phyloP scores from a whole-genome alignment of 495 filamentous ascomycete species.

The Penicillium riverlandense region DNA sequence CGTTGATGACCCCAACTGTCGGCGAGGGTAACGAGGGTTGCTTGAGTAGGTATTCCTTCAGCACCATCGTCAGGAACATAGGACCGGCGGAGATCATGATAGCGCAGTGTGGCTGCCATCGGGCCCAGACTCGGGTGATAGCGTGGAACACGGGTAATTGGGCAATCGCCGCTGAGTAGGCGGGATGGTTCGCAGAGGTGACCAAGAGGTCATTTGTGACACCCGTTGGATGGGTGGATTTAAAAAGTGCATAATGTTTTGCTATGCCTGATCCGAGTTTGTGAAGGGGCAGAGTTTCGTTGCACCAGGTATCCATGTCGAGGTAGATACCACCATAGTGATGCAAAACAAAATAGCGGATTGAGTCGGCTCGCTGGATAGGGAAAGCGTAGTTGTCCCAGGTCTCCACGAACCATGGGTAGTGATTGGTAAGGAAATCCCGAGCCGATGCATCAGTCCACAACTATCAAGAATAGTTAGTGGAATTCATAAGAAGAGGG shows the following conservation, averaged over 20 bases:
- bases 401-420: conserved; percentile 64
- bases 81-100: conserved; percentile 6
- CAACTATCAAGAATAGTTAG: conserved; percentile 1
- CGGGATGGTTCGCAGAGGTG: neutral
- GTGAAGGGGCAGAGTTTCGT: neutral
- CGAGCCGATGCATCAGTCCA: conserved; percentile 10
- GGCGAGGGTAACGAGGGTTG: neutral
- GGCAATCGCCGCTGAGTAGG: conserved; percentile 1
- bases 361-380: conserved; percentile 65
- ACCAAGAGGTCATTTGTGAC: conserved; percentile 5
- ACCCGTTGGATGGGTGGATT: conserved; percentile 3
- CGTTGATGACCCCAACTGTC: neutral
- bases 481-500: neutral
- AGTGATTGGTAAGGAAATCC: conserved; percentile 52
- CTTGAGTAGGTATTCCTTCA: conserved; percentile 1
- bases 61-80: conserved; percentile 5
- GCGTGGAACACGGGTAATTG: conserved; percentile 1
- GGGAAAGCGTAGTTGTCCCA: conserved; percentile 58
- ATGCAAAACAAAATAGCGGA: conserved; percentile 62
- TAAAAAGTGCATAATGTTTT: conserved; percentile 3
- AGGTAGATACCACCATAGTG: conserved; percentile 69
- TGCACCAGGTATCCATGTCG: conserved; percentile 47
- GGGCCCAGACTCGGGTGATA: conserved; percentile 2
- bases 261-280: neutral
- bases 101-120: conserved; percentile 4